Conservation (phyloP, 148 eudicot genomes). For the Chenopodium formosanum region DNA sequence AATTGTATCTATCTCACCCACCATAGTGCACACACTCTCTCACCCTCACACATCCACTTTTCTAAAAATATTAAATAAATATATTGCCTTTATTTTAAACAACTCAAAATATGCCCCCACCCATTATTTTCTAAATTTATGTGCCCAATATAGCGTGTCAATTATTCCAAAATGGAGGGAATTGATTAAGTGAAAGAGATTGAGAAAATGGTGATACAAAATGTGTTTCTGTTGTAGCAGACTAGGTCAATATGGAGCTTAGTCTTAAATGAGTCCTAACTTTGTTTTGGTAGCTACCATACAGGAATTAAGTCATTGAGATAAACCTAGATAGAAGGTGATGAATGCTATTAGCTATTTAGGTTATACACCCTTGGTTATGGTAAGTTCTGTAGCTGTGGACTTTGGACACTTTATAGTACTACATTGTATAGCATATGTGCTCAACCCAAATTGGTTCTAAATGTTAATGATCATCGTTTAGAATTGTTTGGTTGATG, state of each 20-base stretch:
- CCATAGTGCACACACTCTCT: no score
- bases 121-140: no score
- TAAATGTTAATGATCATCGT: not conserved
- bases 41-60: no score
- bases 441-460: not conserved
- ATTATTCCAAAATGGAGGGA: no score
- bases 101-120: no score
- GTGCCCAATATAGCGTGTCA: no score
- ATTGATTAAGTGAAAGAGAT: not conserved
- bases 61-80: no score
- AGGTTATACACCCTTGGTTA: not conserved
- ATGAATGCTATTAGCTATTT: not conserved
- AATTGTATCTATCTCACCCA: no score
- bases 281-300: not conserved
- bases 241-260: not conserved
- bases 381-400: not conserved
- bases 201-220: conserved; percentile 7
- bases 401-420: not conserved
- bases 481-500: not conserved
- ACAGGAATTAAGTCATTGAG: not conserved
- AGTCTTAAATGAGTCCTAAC: not conserved
- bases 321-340: not conserved
- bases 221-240: not conserved
- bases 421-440: not conserved
- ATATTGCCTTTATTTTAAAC: no score